Conservation (phyloP, 2,329 filamentous ascomycete genomes). For the Ophiostoma tasmaniense region DNA sequence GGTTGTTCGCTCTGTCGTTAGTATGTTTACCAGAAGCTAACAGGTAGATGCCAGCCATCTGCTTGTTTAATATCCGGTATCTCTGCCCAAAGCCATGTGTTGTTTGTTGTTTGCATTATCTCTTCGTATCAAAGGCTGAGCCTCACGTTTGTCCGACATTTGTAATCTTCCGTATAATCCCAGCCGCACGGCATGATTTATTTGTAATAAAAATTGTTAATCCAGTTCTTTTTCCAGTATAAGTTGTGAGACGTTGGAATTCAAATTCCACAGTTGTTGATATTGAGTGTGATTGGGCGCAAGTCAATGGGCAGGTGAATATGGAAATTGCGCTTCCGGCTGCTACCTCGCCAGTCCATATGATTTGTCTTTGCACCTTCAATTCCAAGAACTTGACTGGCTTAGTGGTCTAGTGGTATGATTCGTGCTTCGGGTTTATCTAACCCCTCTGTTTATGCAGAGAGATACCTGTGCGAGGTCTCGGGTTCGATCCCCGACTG, state of each 20-base stretch:
- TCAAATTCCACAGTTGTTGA: no score
- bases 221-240: no score
- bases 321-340: not conserved
- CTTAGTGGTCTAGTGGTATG: slow-evolving; percentile 23
- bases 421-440: slow-evolving; percentile 22
- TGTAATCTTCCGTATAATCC: not conserved
- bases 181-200: not conserved
- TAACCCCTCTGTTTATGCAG: slow-evolving; percentile 16
- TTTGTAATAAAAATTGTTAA: not conserved
- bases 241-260: no score
- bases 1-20: not conserved
- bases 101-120: not conserved
- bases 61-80: no score
- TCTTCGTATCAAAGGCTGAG: not conserved
- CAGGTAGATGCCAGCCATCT: not conserved
- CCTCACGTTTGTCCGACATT: not conserved
- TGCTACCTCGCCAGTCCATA: not conserved
- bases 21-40: not conserved
- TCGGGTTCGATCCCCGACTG: slow-evolving; percentile 23
- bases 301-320: no score
- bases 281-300: no score
- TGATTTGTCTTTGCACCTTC: not conserved
- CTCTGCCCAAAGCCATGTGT: not conserved
- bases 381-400: slow-evolving; percentile 11
- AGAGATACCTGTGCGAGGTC: slow-evolving; percentile 22